A percentile compares a stretch with the other conserved stretches of the same genome.
Conservation (phyloP, 129 eudicot genomes). For the Lonicera japonica region DNA sequence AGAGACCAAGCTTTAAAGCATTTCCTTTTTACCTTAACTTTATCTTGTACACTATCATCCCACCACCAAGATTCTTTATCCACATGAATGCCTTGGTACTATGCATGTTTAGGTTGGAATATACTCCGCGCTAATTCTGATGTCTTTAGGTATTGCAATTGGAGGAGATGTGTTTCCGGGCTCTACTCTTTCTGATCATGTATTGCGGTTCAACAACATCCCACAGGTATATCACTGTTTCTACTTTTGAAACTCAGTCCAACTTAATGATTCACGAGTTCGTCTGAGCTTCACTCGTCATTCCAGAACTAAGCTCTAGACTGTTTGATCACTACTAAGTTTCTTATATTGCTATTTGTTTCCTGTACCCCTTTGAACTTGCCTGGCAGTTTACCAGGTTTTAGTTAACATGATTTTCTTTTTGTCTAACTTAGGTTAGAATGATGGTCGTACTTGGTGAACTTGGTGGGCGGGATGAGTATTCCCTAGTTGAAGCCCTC, state of each 20-base stretch:
- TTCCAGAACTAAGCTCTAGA: not conserved
- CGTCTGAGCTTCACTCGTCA: too few species aligned
- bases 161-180: conserved; percentile 99
- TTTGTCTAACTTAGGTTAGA: conserved; percentile 49
- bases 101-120: not conserved
- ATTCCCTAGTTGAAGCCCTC: conserved; percentile 95
- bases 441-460: conserved; percentile 98
- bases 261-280: too few species aligned
- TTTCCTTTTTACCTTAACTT: too few species aligned
- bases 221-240: conserved; percentile 58
- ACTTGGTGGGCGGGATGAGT: conserved; percentile 99
- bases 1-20: too few species aligned
- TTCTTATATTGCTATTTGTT: not conserved
- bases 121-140: not conserved
- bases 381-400: conserved; percentile 1
- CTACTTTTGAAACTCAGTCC: too few species aligned
- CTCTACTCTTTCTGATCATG: conserved; percentile 98
- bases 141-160: conserved; percentile 51
- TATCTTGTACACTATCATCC: too few species aligned
- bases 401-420: conserved; percentile 9
- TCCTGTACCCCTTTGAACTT: not conserved
- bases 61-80: too few species aligned
- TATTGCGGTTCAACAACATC: conserved; percentile 86
- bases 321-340: not conserved
- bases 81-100: not conserved